phyloP scores from a whole-genome alignment of 805 yeast species.

The Saturnispora galanensis region DNA sequence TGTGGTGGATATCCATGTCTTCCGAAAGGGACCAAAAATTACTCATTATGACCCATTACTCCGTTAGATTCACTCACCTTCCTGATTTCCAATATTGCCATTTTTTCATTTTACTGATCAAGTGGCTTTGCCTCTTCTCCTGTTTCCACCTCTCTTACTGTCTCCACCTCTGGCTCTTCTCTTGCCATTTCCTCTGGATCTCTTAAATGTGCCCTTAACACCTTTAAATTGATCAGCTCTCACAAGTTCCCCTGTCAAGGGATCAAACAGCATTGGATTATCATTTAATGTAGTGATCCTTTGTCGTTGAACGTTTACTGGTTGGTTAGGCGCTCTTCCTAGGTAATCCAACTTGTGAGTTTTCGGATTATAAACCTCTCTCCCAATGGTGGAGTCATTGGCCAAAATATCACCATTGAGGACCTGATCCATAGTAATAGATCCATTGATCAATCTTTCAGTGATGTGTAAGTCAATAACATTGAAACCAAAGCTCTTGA shows the following conservation, averaged over 20 bases:
- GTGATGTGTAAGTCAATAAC: slow-evolving; percentile 32
- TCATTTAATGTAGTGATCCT: background rate
- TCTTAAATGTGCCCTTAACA: background rate
- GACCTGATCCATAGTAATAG: background rate
- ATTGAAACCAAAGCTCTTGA: slow-evolving; percentile 41
- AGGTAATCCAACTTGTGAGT: slow-evolving; percentile 2
- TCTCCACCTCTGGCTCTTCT: background rate
- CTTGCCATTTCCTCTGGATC: background rate
- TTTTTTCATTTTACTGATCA: background rate
- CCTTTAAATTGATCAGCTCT: slow-evolving; percentile 5
- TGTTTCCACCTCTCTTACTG: background rate
- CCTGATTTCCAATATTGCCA: background rate
- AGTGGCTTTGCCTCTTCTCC: slow-evolving; percentile 17
- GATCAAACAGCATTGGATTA: slow-evolving; percentile 5
- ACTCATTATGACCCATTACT: too few species aligned
- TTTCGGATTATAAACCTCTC: slow-evolving; percentile 7
- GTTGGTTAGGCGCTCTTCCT: slow-evolving; percentile 29
- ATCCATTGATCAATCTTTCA: slow-evolving; percentile 4
- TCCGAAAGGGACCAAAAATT: too few species aligned
- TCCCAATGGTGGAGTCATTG: slow-evolving; percentile 23
- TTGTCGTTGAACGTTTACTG: slow-evolving; percentile 21
- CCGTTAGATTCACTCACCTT: too few species aligned
- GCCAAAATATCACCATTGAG: slow-evolving; percentile 33
- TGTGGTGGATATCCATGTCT: too few species aligned
- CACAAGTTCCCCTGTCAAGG: slow-evolving; percentile 1